A percentile compares a stretch with the other conserved stretches of the same genome.
Evolutionary conservation across 768 basidiomycete genomes (phyloP).

Genomic region (Boletus sensibilis): DNA sequence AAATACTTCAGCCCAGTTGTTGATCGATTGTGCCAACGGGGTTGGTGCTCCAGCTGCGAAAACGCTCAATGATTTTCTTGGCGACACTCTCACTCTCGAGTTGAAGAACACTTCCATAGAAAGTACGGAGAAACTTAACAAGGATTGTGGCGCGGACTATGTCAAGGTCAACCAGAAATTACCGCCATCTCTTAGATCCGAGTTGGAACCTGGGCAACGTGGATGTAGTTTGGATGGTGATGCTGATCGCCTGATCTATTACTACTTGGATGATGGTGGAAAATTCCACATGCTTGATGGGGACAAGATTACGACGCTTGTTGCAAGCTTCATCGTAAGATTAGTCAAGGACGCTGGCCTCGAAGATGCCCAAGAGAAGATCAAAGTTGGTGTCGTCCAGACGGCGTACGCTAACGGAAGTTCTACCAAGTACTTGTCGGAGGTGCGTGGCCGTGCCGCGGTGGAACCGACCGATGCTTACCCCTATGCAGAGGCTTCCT

Average conservation of each 20-base stretch:
- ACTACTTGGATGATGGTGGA: conserved; percentile 75
- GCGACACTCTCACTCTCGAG: conserved; percentile 56
- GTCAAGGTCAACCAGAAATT: conserved; percentile 91
- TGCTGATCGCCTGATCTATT: conserved; percentile 96
- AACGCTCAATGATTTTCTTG: conserved; percentile 59
- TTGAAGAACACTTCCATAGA: conserved; percentile 68
- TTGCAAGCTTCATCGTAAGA: conserved; percentile 90
- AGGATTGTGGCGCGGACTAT: conserved; percentile 90
- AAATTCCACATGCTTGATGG: conserved; percentile 93
- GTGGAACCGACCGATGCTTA: conserved; percentile 7
- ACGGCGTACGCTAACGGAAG: conserved; percentile 98
- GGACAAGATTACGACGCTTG: conserved; percentile 95
- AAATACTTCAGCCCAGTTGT: conserved; percentile 51
- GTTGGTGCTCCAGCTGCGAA: conserved; percentile 79
- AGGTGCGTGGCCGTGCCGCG: conserved; percentile 45
- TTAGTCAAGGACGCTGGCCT: conserved; percentile 84
- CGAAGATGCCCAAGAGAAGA: conserved; percentile 46
- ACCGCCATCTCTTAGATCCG: conserved; percentile 69
- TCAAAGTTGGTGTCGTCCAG: conserved; percentile 94
- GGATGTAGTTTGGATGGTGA: conserved; percentile 97
- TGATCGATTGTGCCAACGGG: conserved; percentile 99
- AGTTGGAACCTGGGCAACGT: conserved; percentile 68
- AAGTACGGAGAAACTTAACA: conserved; percentile 75
- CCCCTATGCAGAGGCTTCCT: conserved; percentile 70
- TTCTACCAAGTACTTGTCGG: conserved; percentile 88